phyloP scores from a whole-genome alignment of 2,329 filamentous ascomycete species.

The Pestalotiopsis sp. region DNA sequence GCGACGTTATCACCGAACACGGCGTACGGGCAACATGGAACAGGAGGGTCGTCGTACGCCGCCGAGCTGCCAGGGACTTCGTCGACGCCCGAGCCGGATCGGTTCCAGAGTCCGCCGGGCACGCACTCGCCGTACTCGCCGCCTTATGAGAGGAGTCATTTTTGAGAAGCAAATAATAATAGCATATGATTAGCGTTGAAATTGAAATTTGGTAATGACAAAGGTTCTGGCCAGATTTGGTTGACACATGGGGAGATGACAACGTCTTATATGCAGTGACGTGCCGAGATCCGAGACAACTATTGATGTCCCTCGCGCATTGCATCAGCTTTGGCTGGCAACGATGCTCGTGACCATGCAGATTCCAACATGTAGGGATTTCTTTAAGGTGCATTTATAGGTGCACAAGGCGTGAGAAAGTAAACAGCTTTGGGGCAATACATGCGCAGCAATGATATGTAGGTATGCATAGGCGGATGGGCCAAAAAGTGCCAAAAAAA shows the following conservation, averaged over 20 bases:
- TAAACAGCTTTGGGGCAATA: too few relatives aligned
- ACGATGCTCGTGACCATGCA: neutral
- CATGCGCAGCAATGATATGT: too few relatives aligned
- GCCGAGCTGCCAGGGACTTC: neutral
- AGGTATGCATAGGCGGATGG: too few relatives aligned
- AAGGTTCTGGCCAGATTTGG: neutral
- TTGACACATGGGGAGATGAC: too few relatives aligned
- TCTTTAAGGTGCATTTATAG: too few relatives aligned
- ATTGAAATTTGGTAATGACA: neutral
- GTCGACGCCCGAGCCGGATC: neutral
- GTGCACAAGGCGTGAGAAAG: too few relatives aligned
- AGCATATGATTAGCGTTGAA: neutral
- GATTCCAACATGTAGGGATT: too few relatives aligned
- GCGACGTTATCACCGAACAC: neutral
- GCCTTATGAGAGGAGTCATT: conserved; percentile 6
- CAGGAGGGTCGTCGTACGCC: neutral
- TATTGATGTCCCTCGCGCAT: neutral
- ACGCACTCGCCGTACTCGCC: conserved; percentile 9
- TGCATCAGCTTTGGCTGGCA: neutral
- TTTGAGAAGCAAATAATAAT: neutral
- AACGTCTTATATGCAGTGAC: neutral
- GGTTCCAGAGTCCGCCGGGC: neutral
- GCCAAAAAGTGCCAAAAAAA: too few relatives aligned
- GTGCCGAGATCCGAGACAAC: neutral
- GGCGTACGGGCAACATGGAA: neutral